A percentile compares a stretch with the other conserved stretches of the same genome.
These are phyloP conservation scores for Bipolaris sorokiniana DNA, from an alignment of 2,329 filamentous ascomycete species.

Conservation along the genomic window DNA sequence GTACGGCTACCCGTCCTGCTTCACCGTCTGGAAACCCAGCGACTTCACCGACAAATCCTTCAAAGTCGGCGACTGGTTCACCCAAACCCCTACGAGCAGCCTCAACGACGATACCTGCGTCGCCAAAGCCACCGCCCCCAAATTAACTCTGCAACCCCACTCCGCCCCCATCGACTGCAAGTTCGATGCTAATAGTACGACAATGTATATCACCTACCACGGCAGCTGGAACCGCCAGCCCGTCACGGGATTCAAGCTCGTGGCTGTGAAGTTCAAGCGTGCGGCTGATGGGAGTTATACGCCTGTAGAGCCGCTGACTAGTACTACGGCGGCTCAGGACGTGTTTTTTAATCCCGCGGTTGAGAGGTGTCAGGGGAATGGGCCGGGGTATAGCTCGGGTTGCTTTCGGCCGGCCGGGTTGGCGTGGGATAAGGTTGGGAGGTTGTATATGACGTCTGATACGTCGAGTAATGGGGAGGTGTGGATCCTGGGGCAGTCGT, in stretches of 20 bases:
- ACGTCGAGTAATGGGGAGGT: constrained; percentile 38
- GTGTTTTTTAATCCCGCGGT: constrained; percentile 63
- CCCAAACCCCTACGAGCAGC: constrained; percentile 43
- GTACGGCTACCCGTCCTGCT: constrained; percentile 74
- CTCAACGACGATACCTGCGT: constrained; percentile 57
- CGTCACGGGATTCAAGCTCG: constrained; percentile 59
- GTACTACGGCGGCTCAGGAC: constrained; percentile 57
- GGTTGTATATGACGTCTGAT: constrained; percentile 63
- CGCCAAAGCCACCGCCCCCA: constrained; percentile 47
- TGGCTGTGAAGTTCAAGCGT: constrained; percentile 53
- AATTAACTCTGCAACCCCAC: constrained; percentile 67
- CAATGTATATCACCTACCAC: constrained; percentile 72
- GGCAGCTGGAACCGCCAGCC: constrained; percentile 67
- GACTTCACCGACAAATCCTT: constrained; percentile 58
- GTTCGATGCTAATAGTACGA: constrained; percentile 63
- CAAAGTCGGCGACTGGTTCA: constrained; percentile 52
- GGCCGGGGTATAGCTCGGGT: constrained; percentile 37
- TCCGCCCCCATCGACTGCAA: constrained; percentile 73
- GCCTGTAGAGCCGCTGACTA: constrained; percentile 53
- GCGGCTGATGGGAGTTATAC: constrained; percentile 44
- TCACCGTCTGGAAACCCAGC: constrained; percentile 66
- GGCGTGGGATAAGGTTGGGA: constrained; percentile 53
- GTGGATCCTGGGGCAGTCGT: constrained; percentile 41
- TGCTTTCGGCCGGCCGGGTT: constrained; percentile 70
- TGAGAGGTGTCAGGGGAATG: constrained; percentile 56